These are phyloP conservation scores for Avena atlantica DNA, from an alignment of 176 grass and related monocot species.

Conservation along the genomic window DNA sequence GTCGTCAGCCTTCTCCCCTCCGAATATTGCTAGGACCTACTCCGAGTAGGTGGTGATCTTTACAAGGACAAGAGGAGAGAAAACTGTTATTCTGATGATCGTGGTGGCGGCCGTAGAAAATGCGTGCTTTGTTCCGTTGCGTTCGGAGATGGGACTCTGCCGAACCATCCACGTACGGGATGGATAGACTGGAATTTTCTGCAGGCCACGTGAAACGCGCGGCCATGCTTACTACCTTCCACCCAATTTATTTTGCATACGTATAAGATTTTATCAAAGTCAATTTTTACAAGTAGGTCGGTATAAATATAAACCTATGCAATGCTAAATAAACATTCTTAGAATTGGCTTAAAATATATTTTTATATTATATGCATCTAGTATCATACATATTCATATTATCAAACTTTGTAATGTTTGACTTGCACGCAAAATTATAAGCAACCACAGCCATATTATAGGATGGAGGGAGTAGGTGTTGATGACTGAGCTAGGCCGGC, in stretches of 20 bases:
- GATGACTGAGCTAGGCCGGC: neutral
- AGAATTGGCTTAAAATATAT: no score
- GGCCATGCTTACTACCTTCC: no score
- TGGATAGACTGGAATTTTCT: constrained; percentile 31
- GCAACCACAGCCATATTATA: no score
- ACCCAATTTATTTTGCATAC: no score
- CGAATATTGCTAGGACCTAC: neutral
- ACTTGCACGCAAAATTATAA: no score
- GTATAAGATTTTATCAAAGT: no score
- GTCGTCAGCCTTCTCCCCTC: neutral
- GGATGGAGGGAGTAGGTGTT: neutral
- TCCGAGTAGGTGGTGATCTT: neutral
- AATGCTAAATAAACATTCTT: no score
- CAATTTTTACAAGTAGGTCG: no score
- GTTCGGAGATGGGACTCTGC: constrained; percentile 44
- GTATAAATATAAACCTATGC: no score
- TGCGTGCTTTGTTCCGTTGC: neutral
- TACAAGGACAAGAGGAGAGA: neutral
- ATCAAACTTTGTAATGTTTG: no score
- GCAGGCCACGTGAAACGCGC: constrained; percentile 47
- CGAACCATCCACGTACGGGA: neutral
- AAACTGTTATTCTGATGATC: neutral
- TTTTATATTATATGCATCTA: no score
- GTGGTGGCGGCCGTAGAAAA: neutral
- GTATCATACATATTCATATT: no score